Evolutionary conservation across 2,329 filamentous ascomycete genomes (phyloP).

Genomic region (Nannizzia gypsea): DNA sequence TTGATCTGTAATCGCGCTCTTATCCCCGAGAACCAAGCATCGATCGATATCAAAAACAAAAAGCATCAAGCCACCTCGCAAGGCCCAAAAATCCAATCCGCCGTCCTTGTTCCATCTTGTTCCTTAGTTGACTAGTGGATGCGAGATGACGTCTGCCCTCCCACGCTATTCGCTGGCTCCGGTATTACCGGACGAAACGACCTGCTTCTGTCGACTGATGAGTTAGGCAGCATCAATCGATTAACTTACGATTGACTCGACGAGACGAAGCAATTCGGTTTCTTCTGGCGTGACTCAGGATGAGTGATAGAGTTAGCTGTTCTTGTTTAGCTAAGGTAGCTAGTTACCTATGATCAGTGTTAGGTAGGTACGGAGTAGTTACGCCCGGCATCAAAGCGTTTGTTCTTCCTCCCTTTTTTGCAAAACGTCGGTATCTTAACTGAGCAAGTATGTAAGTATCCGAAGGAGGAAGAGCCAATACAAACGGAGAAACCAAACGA

Average conservation of each 20-base stretch:
- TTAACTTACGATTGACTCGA: background rate
- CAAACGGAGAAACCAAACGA: background rate
- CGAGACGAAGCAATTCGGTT: background rate
- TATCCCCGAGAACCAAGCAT: background rate
- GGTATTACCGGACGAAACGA: constrained; percentile 2
- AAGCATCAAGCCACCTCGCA: background rate
- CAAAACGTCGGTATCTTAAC: background rate
- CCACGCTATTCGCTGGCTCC: background rate
- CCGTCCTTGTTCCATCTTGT: background rate
- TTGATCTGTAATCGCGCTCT: background rate
- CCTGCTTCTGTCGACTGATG: background rate
- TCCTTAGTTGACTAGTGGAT: background rate
- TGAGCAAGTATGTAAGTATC: background rate
- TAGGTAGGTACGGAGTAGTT: too few species aligned
- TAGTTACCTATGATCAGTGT: too few species aligned
- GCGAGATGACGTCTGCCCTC: background rate
- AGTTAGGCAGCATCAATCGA: background rate
- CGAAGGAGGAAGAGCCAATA: background rate
- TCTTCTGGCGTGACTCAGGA: background rate
- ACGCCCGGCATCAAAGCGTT: background rate
- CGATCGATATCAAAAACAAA: background rate
- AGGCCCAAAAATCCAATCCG: background rate
- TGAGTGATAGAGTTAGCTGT: constrained; percentile 5
- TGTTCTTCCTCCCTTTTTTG: background rate
- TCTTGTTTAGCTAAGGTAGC: too few species aligned